Conservation (phyloP, 2,329 filamentous ascomycete genomes). For the Botrytis fabae region DNA sequence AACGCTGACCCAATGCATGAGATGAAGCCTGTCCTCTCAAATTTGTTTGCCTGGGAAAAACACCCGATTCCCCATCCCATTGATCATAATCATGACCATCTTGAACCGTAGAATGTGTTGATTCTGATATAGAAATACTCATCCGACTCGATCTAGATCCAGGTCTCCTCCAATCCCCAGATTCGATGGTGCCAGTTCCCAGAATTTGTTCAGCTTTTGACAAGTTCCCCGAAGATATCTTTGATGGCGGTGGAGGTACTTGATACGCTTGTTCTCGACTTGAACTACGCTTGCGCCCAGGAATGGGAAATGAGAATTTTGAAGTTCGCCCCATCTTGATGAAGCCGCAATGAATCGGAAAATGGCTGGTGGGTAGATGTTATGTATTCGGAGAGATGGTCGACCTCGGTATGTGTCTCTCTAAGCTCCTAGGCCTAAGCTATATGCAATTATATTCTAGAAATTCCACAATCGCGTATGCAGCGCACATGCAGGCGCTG, state of each 20-base stretch:
- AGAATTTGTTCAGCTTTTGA: slow-evolving; percentile 41
- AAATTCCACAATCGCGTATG: neutral
- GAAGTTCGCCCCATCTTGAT: slow-evolving; percentile 40
- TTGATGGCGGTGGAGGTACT: slow-evolving; percentile 14
- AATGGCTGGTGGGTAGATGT: neutral
- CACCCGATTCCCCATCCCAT: slow-evolving; percentile 36
- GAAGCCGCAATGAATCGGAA: neutral
- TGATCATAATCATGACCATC: slow-evolving; percentile 32
- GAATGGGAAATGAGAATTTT: slow-evolving; percentile 43
- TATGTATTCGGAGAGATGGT: slow-evolving; percentile 1
- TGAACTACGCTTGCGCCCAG: slow-evolving; percentile 36
- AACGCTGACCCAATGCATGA: slow-evolving; percentile 46
- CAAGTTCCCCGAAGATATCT: slow-evolving; percentile 23
- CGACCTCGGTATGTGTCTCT: slow-evolving; percentile 1
- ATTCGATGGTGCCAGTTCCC: slow-evolving; percentile 25
- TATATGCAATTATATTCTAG: neutral
- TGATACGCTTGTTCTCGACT: slow-evolving; percentile 25
- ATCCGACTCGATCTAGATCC: slow-evolving; percentile 44
- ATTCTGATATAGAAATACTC: slow-evolving; percentile 44
- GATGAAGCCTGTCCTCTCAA: slow-evolving; percentile 48
- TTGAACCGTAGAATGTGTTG: slow-evolving; percentile 34
- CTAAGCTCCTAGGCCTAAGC: neutral
- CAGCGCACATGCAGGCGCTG: slow-evolving; percentile 19
- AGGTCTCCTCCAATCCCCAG: slow-evolving; percentile 35
- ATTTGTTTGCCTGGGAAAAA: slow-evolving; percentile 36